These are phyloP conservation scores for Coemansia asiatica DNA, from an alignment of 192 early-diverging fungal genomes.

Conservation along the genomic window DNA sequence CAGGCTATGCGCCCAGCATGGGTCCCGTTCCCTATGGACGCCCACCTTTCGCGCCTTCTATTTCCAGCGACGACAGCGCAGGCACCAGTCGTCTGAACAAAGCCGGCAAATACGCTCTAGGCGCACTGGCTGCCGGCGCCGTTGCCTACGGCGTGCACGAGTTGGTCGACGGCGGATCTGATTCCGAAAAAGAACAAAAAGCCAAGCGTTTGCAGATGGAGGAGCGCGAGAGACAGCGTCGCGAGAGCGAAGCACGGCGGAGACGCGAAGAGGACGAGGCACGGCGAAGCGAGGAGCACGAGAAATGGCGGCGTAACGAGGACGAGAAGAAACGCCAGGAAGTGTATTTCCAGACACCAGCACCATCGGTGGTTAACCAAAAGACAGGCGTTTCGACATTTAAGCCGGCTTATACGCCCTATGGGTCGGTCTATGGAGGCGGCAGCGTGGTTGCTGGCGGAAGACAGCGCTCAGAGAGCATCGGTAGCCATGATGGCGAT, in stretches of 20 bases:
- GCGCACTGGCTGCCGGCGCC: slow-evolving; percentile 38
- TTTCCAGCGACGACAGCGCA: slow-evolving; percentile 3
- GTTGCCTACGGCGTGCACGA: slow-evolving; percentile 50
- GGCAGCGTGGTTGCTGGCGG: slow-evolving; percentile 6
- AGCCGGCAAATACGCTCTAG: slow-evolving; percentile 32
- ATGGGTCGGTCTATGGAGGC: slow-evolving; percentile 7
- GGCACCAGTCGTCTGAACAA: slow-evolving; percentile 18
- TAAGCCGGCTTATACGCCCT: slow-evolving; percentile 8
- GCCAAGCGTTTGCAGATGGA: slow-evolving; percentile 12
- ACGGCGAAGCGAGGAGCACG: slow-evolving; percentile 26
- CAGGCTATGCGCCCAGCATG: slow-evolving; percentile 20
- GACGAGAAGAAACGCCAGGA: slow-evolving; percentile 18
- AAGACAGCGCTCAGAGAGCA: slow-evolving; percentile 24
- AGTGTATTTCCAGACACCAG: slow-evolving; percentile 4
- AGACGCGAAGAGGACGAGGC: slow-evolving; percentile 37
- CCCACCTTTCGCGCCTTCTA: slow-evolving; percentile 7
- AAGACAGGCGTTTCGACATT: neutral
- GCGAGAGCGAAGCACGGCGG: slow-evolving; percentile 29
- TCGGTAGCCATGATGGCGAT: slow-evolving; percentile 18
- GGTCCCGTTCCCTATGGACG: slow-evolving; percentile 17
- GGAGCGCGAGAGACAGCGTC: slow-evolving; percentile 26
- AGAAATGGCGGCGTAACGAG: slow-evolving; percentile 28
- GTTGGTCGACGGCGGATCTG: slow-evolving; percentile 13
- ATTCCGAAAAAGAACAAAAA: slow-evolving; percentile 8
- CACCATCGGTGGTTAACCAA: neutral